Evolutionary conservation across 306 rosid genomes (phyloP).

Genomic region (Styphnolobium japonicum): DNA sequence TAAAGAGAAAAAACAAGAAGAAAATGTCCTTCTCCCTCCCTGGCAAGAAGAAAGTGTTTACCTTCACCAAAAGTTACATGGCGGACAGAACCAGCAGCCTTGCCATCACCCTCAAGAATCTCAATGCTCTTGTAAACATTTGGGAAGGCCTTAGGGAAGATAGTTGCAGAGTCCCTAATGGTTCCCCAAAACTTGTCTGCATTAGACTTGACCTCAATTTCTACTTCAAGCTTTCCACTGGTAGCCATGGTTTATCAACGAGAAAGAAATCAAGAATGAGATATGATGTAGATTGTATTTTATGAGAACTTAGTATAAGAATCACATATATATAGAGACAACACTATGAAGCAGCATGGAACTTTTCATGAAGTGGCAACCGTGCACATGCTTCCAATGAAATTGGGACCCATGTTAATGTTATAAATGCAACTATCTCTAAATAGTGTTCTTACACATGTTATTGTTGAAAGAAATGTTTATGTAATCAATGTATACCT

Average conservation of each 20-base stretch:
- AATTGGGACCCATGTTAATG: too few species aligned
- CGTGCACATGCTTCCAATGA: too few species aligned
- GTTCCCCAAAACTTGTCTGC: not conserved
- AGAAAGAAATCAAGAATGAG: not conserved
- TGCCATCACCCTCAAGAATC: conserved; percentile 74
- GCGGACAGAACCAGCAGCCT: conserved; percentile 50
- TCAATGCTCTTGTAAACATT: conserved; percentile 80
- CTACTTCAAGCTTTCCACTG: conserved; percentile 1
- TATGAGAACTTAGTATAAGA: not conserved
- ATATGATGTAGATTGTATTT: not conserved
- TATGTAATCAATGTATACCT: too few species aligned
- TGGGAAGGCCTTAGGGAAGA: conserved; percentile 32
- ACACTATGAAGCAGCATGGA: not conserved
- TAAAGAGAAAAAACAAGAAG: not conserved
- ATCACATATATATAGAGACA: not conserved
- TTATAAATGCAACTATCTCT: too few species aligned
- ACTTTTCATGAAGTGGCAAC: not conserved
- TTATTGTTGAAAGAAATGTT: too few species aligned
- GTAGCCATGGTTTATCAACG: not conserved
- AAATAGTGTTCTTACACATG: too few species aligned
- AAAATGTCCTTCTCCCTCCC: too few species aligned
- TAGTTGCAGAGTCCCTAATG: not conserved
- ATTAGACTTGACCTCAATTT: not conserved
- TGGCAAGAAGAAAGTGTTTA: not conserved
- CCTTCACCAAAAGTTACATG: conserved; percentile 52